Evolutionary conservation across 2,329 filamentous ascomycete species (phyloP).

Genomic region (Clathrospora elynae): DNA sequence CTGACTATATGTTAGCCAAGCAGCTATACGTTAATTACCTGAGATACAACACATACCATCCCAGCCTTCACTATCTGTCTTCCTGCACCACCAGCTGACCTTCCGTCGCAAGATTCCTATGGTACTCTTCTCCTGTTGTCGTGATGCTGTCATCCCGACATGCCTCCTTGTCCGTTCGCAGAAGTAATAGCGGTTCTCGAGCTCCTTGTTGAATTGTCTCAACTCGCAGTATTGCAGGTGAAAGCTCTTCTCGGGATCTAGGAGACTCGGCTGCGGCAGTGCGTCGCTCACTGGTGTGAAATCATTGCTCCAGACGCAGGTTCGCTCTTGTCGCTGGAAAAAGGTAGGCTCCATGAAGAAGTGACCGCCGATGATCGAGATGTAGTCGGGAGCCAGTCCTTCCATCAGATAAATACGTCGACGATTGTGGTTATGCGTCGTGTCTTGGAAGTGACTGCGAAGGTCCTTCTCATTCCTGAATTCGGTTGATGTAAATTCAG

Average conservation of each 20-base stretch:
- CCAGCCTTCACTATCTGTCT: slow-evolving; percentile 33
- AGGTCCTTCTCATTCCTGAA: slow-evolving; percentile 27
- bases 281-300: slow-evolving; percentile 45
- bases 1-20: slow-evolving; percentile 14
- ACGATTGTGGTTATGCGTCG: slow-evolving; percentile 13
- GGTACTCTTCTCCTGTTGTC: slow-evolving; percentile 30
- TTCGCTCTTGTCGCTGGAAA: slow-evolving; percentile 42
- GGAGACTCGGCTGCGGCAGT: slow-evolving; percentile 37
- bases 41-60: slow-evolving; percentile 31
- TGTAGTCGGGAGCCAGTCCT: slow-evolving; percentile 37
- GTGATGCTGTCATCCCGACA: slow-evolving; percentile 41
- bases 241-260: slow-evolving; percentile 34
- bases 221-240: slow-evolving; percentile 44
- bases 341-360: slow-evolving; percentile 45
- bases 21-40: not conserved
- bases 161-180: slow-evolving; percentile 38
- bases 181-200: slow-evolving; percentile 34
- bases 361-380: slow-evolving; percentile 35
- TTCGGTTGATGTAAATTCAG: slow-evolving; percentile 21
- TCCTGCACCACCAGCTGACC: slow-evolving; percentile 37
- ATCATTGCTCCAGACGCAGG: slow-evolving; percentile 44
- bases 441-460: slow-evolving; percentile 20
- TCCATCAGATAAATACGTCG: slow-evolving; percentile 44
- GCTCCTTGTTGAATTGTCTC: slow-evolving; percentile 35
- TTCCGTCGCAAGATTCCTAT: slow-evolving; percentile 41